These are phyloP conservation scores for Galerina sulciceps DNA, from an alignment of 768 basidiomycete species.

Conservation along the genomic window DNA sequence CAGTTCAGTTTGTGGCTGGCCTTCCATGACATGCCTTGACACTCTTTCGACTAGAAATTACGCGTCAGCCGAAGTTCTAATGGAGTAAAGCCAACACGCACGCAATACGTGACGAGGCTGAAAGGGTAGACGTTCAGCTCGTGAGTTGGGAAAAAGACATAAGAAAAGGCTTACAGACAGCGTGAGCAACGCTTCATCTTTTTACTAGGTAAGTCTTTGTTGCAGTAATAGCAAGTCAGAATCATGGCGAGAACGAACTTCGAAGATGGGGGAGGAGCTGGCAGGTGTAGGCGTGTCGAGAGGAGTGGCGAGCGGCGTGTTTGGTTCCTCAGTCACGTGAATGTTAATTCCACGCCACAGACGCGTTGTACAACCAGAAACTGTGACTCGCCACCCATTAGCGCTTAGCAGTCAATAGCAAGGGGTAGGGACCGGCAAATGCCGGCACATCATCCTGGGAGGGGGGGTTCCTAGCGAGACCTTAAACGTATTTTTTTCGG, in stretches of 20 bases:
- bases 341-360: too few relatives aligned
- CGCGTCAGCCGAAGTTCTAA: not conserved
- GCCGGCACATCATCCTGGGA: too few relatives aligned
- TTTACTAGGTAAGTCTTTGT: not conserved
- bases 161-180: conserved; percentile 3
- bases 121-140: not conserved
- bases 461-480: too few relatives aligned
- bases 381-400: too few relatives aligned
- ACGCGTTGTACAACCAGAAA: too few relatives aligned
- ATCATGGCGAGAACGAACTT: not conserved
- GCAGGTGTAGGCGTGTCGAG: too few relatives aligned
- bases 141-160: not conserved
- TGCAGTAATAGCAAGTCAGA: conserved; percentile 12
- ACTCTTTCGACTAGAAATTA: conserved; percentile 7
- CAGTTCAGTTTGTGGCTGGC: conserved; percentile 9
- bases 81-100: not conserved
- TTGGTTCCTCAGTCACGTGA: too few relatives aligned
- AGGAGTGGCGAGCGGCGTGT: too few relatives aligned
- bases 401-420: too few relatives aligned
- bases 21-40: conserved; percentile 12
- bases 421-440: too few relatives aligned
- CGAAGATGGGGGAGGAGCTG: too few relatives aligned
- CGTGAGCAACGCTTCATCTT: conserved; percentile 9
- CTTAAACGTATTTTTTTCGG: too few relatives aligned
- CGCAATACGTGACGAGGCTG: conserved; percentile 14